Evolutionary conservation across 2,329 filamentous ascomycete genomes (phyloP).

Genomic region (Falciphora oryzae): DNA sequence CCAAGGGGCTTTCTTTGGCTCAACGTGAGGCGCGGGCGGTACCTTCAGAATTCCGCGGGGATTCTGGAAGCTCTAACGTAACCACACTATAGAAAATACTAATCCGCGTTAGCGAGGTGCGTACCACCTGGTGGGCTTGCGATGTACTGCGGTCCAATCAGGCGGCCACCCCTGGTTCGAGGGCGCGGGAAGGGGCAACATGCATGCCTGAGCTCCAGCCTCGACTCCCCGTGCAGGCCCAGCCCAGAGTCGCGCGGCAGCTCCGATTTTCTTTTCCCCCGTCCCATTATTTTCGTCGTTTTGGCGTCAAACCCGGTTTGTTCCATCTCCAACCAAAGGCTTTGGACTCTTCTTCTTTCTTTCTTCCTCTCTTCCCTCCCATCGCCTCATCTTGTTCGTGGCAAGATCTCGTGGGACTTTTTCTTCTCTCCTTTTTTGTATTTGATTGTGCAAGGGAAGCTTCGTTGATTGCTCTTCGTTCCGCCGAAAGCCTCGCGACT

Average conservation of each 20-base stretch:
- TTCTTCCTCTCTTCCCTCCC: constrained; percentile 1
- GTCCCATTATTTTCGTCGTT: neutral
- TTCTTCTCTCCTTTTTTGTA: neutral
- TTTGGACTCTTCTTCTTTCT: neutral
- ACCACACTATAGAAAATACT: too few relatives aligned
- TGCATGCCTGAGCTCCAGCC: neutral
- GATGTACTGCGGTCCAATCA: neutral
- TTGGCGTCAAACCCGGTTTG: neutral
- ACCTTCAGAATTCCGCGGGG: neutral
- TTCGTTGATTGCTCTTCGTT: neutral
- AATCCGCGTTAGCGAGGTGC: neutral
- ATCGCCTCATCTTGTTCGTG: neutral
- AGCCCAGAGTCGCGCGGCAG: constrained; percentile 1
- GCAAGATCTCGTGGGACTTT: neutral
- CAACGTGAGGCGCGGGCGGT: neutral
- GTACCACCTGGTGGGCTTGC: neutral
- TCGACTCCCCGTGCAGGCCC: neutral
- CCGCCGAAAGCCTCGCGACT: neutral
- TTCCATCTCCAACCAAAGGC: constrained; percentile 1
- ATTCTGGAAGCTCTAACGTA: neutral
- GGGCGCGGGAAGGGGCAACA: neutral
- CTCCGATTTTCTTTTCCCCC: constrained; percentile 2
- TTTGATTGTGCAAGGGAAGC: neutral
- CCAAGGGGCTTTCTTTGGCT: neutral
- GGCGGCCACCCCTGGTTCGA: neutral